Evolutionary conservation across 2,329 filamentous ascomycete genomes (phyloP), one percentile per base, ranked within the genome.

Genomic region (Pyrenophora tritici-repentis): DNA sequence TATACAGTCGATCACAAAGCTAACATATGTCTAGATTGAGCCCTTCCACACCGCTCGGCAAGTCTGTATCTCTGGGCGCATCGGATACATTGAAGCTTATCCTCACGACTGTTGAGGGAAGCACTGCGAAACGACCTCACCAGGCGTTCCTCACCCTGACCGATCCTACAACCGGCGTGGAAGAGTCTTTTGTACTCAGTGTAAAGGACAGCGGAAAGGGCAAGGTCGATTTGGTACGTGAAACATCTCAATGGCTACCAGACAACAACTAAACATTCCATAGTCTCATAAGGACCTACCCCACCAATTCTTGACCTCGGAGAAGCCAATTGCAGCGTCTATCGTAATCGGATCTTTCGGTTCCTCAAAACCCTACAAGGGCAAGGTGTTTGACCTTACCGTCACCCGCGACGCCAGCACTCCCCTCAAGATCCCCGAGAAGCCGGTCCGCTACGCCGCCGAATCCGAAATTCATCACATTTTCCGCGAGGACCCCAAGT

Each of bases 261-360:
- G 37, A 29, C 47, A 31, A 24, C 29, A 24, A 33, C 72, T 77
- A 58, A 58, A 75, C 63, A 26, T 42, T 14, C 20, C 9, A 8
- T 72, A 97, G 93, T 84, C 88, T 50, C 89, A 93, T 52, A 93
- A 91, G 78, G 92, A 97, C 67, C 84, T 99, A 53, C 93, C 94
- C 17, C 68, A 86, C 56, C 91, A 96, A 76, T 86, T 97, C 67
- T 83, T 95, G 58, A 79, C 81, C 35, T 81, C 87, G 24, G 73
- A 81, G 40, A 75, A 84, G 47, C 86, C 89, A 1, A 82, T 97
- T 67, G 81, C 86, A 62, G 92, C 91, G n/a, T 89, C 86, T 55
- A 77, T 99, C 37, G 81, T 96, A 40, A 83, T 99, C 61, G 94
- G 83, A 56, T 96, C 92, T 0, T 96, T 96, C 70, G 93, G 93